Evolutionary conservation across 108 stramenopile species (phyloP).

Genomic region (Nitzschia sp.): DNA sequence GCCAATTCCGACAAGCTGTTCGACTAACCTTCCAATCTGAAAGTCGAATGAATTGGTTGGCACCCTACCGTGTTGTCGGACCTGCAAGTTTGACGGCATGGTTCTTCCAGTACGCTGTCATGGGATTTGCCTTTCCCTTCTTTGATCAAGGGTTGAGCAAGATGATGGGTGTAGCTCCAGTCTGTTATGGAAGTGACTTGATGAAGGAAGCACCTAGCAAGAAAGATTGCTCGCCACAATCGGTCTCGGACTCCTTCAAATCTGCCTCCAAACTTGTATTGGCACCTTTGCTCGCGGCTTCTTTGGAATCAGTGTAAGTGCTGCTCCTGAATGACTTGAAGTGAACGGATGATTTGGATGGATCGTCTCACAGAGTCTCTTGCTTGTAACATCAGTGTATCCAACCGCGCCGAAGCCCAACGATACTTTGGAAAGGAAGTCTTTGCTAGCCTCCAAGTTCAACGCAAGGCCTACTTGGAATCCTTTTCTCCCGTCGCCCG

Average conservation of each 20-base stretch:
- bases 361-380: too few species aligned
- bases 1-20: constrained; percentile 55
- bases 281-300: constrained; percentile 51
- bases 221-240: not conserved
- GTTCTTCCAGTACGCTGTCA: constrained; percentile 75
- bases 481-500: not conserved
- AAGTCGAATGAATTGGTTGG: constrained; percentile 38
- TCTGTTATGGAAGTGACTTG: constrained; percentile 61
- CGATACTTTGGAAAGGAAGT: constrained; percentile 57
- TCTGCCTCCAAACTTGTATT: constrained; percentile 41
- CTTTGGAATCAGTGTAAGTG: constrained; percentile 42
- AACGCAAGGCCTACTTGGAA: constrained; percentile 20
- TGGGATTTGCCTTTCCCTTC: constrained; percentile 72
- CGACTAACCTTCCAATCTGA: constrained; percentile 43
- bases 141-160: constrained; percentile 56
- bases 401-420: constrained; percentile 78
- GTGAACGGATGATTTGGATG: too few species aligned
- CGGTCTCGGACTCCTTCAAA: constrained; percentile 12
- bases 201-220: constrained; percentile 47
- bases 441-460: constrained; percentile 51
- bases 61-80: constrained; percentile 73
- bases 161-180: constrained; percentile 47
- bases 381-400: constrained; percentile 19
- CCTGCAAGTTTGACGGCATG: constrained; percentile 63
- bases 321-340: too few species aligned